These are phyloP conservation scores for Boletus calvinii DNA, from an alignment of 1,284 basidiomycete species.

Conservation along the genomic window DNA sequence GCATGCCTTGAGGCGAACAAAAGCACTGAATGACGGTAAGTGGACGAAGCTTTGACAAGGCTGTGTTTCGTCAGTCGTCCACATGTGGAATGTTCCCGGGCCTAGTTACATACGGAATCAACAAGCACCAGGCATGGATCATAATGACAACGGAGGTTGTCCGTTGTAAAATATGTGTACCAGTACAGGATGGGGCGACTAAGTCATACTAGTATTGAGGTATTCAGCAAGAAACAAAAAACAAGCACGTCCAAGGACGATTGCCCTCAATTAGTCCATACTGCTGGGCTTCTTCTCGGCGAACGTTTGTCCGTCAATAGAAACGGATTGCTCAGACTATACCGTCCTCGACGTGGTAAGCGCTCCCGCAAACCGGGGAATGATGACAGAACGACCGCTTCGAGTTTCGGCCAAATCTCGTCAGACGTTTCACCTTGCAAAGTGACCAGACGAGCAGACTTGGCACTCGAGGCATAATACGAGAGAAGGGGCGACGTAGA, in stretches of 20 bases:
- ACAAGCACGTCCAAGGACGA: constrained; percentile 54
- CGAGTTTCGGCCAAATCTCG: constrained; percentile 89
- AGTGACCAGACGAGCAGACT: constrained; percentile 54
- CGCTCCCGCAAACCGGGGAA: constrained; percentile 60
- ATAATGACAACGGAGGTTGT: too few relatives aligned
- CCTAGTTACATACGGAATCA: background rate
- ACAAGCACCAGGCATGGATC: background rate
- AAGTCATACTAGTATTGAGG: constrained; percentile 9
- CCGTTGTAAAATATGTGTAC: constrained; percentile 4
- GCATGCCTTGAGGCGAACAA: constrained; percentile 29
- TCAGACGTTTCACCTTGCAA: constrained; percentile 85
- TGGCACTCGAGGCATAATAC: constrained; percentile 61
- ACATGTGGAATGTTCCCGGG: background rate
- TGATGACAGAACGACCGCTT: constrained; percentile 52
- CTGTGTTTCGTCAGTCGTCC: constrained; percentile 6
- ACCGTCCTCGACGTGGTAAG: constrained; percentile 42
- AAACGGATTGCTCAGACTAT: constrained; percentile 49
- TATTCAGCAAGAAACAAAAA: constrained; percentile 40
- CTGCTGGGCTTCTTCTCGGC: constrained; percentile 2
- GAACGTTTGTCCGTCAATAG: constrained; percentile 18
- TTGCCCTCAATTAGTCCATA: constrained; percentile 19
- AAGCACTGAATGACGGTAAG: background rate
- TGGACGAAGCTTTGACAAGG: constrained; percentile 4
- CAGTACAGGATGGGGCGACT: constrained; percentile 18
- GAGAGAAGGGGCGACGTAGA: constrained; percentile 84